Evolutionary conservation across 208 protist genomes (phyloP).

Genomic region (Acanthamoeba castellanii): DNA sequence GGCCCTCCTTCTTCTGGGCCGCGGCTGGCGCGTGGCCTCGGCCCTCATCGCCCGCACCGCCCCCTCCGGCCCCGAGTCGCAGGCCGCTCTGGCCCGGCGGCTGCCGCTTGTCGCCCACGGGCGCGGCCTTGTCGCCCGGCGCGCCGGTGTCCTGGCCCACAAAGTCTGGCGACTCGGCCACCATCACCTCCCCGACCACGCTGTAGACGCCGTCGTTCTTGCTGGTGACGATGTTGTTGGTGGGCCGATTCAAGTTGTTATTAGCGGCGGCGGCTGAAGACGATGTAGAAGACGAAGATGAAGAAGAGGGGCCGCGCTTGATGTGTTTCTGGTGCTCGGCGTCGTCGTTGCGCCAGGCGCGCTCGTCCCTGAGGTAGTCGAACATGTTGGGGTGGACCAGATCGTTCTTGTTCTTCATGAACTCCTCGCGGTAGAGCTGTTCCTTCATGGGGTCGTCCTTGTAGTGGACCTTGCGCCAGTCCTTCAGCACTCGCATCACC

Average conservation of each 20-base stretch:
- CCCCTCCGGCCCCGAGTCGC: neutral
- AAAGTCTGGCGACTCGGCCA: neutral
- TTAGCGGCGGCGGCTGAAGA: neutral
- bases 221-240: neutral
- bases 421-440: conserved; percentile 49
- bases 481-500: conserved; percentile 13
- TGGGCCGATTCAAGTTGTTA: neutral
- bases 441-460: conserved; percentile 44
- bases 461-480: conserved; percentile 36
- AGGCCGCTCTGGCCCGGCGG: neutral
- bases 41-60: neutral
- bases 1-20: neutral
- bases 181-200: neutral
- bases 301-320: neutral
- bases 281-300: neutral
- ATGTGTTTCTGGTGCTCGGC: conserved; percentile 4
- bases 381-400: conserved; percentile 35
- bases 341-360: neutral
- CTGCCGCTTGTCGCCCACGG: neutral
- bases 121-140: neutral
- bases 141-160: neutral
- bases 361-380: conserved; percentile 35
- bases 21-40: neutral
- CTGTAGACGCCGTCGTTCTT: neutral
- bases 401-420: neutral